These are phyloP conservation scores for Pelargonium cotyledonis DNA, from an alignment of 441 rosid species.

Conservation along the genomic window DNA sequence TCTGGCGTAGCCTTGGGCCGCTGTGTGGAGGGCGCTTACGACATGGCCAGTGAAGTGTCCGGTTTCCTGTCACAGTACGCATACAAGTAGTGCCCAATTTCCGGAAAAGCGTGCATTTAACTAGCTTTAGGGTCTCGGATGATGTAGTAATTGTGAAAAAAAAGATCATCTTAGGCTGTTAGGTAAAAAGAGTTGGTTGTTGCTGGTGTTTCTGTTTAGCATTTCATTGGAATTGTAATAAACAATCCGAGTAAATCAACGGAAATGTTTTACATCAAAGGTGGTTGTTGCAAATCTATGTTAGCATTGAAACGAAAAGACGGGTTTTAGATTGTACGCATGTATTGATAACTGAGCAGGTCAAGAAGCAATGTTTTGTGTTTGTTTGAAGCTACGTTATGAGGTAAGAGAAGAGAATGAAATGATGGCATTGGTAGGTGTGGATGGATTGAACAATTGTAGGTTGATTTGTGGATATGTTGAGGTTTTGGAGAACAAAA, in stretches of 20 bases:
- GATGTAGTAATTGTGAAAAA: neutral
- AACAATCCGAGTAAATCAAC: neutral
- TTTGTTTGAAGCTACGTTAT: too few species aligned
- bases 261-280: too few species aligned
- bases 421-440: conserved; percentile 1
- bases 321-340: too few species aligned
- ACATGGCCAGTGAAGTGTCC: conserved; percentile 57
- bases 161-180: neutral
- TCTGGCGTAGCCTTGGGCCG: conserved; percentile 86
- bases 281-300: too few species aligned
- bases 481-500: conserved; percentile 17
- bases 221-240: neutral
- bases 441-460: neutral
- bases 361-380: too few species aligned
- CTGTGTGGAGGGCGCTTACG: conserved; percentile 77
- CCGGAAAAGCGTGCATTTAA: neutral
- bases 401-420: neutral
- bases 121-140: neutral
- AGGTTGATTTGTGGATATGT: neutral
- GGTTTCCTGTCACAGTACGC: conserved; percentile 49
- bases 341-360: too few species aligned
- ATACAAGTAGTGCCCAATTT: conserved; percentile 33
- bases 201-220: neutral
- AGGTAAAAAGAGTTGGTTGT: neutral
- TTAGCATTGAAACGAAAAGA: too few species aligned